Conservation (phyloP, 2,329 filamentous ascomycete species). For the Penicillium sp. region DNA sequence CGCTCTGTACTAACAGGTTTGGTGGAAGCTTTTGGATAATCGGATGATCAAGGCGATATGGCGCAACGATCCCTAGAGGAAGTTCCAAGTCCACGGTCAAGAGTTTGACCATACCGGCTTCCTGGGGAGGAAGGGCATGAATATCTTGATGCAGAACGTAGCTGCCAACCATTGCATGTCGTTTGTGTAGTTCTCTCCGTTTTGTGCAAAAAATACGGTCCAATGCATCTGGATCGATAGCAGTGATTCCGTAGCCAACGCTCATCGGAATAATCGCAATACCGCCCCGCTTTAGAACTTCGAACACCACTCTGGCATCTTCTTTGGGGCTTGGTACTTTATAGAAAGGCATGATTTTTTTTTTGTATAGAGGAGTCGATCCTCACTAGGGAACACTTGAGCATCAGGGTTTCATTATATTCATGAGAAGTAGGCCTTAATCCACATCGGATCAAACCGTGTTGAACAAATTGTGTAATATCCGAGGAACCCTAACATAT, state of each 20-base stretch:
- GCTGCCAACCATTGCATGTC: conserved; percentile 31
- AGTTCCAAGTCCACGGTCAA: conserved; percentile 29
- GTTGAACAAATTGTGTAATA: background rate
- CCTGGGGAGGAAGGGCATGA: conserved; percentile 19
- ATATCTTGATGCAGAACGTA: conserved; percentile 26
- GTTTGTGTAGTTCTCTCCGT: conserved; percentile 25
- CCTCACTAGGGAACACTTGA: background rate
- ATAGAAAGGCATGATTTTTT: background rate
- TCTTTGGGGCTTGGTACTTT: background rate
- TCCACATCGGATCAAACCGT: background rate
- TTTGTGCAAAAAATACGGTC: conserved; percentile 24
- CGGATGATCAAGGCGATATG: conserved; percentile 25
- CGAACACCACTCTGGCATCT: conserved; percentile 25
- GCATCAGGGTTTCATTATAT: background rate
- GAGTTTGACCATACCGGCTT: conserved; percentile 21
- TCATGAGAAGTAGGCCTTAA: background rate
- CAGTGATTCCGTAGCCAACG: conserved; percentile 31
- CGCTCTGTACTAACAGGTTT: conserved; percentile 16
- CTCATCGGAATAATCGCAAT: conserved; percentile 30
- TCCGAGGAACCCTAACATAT: background rate
- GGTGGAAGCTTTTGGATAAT: conserved; percentile 22
- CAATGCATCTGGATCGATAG: conserved; percentile 21
- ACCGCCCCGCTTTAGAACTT: conserved; percentile 24
- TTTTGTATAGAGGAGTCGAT: background rate
- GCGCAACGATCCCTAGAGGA: conserved; percentile 28